Conservation (phyloP, 495 filamentous ascomycete genomes). For the Oleoguttula mirabilis region DNA sequence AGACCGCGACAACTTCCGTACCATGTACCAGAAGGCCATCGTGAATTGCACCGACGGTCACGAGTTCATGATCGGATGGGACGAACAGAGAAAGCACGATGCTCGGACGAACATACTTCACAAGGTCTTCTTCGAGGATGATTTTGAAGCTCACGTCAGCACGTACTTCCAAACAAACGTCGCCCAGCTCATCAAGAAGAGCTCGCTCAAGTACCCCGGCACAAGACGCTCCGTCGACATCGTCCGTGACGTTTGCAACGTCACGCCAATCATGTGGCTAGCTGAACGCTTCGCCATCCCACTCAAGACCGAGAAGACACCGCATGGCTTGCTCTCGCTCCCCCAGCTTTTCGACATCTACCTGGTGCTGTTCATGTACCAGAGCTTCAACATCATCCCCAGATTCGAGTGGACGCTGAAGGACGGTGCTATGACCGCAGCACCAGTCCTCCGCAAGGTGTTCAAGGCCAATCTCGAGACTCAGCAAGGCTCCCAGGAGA, state of each 20-base stretch:
- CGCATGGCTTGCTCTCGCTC: conserved; percentile 17
- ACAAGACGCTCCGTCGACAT: conserved; percentile 31
- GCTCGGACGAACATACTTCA: too few species aligned
- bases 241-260: conserved; percentile 32
- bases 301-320: conserved; percentile 20
- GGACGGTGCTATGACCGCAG: conserved; percentile 21
- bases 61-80: too few species aligned
- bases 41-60: too few species aligned
- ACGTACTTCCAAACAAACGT: conserved; percentile 29
- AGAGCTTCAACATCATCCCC: conserved; percentile 25
- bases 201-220: conserved; percentile 27
- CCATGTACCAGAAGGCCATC: conserved; percentile 33
- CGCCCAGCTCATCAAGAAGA: conserved; percentile 27
- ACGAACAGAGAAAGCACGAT: too few species aligned
- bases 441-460: conserved; percentile 23
- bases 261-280: conserved; percentile 24
- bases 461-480: conserved; percentile 31
- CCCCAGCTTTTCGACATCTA: conserved; percentile 20
- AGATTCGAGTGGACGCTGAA: conserved; percentile 26
- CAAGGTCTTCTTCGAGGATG: conserved; percentile 34
- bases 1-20: conserved; percentile 32
- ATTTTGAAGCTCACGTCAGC: conserved; percentile 29
- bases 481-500: conserved; percentile 23
- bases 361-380: conserved; percentile 23
- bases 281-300: conserved; percentile 25